Base-by-base conservation (phyloP, 768 basidiomycete genomes). In the Calocybe gangraenosa region DNA sequence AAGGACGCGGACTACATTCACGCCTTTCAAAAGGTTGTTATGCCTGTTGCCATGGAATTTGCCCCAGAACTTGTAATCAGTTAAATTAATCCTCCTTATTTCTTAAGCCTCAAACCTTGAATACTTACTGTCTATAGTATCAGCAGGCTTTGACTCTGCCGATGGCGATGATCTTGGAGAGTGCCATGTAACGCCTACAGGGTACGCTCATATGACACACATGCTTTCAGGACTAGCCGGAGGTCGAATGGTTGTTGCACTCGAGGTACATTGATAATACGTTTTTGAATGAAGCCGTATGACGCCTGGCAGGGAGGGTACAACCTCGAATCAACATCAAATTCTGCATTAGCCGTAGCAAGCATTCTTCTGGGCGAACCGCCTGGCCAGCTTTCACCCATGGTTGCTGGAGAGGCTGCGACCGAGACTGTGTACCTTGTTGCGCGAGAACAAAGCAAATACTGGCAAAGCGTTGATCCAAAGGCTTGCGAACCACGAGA, bases 191-290 rank as follows among this genome's bases (percentile, higher is more conserved):
- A 78, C 89, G 3, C 96, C 96, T 0, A 78, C 82, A 14, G 96
- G 94, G 3, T 99, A 92, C 62, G 92, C 92, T 0, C 96, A 98
- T 56, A 98, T 99, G 94, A 96, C 96, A 5, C 89, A 97, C 58
- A 95, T 99, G 92, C 74, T 99, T 7, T 79, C 83, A 32, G 81
- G 86, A 17, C 72, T 99, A 14, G 95, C 95, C 18, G 78, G 80
- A 7, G 96, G 96, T 2, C 87, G 82, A 56, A 56, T 99, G 13
- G 90, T 95, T 9, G 92, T 95, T 22, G 94, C 92, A 1, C 78
- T 99, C 33, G 96, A 99, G 79, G 95, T 95, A 46, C 38, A 69
- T 46, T 28, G n/a, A 21, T 28, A 21, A 7, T 6, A 35, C 13
- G 5, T n/a, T 35, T 8, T 31, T 31, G 5, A 7, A 7, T 14